Base-by-base conservation (phyloP, 176 grass and related monocot species). In the Carex pumila region DNA sequence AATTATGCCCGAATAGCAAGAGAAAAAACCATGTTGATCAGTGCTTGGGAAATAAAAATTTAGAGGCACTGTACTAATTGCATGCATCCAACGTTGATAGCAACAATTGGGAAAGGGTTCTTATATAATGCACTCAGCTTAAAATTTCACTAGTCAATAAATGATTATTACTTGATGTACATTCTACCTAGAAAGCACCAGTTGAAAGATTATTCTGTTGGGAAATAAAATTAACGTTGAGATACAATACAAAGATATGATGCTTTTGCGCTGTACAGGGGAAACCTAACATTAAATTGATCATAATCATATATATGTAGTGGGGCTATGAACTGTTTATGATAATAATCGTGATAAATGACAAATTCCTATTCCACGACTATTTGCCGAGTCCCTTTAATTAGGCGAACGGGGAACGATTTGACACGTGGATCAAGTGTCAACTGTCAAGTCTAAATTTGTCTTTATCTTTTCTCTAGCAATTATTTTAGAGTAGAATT, bases 261-360 rank as follows among this genome's bases (percentile, higher is more conserved):
- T 82, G 61, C 32, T 66, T 65, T 31, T 45, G 79, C 79, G 54
- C 17, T 81, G 56, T 81, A 29, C n/a, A 65, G 64, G 41, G 61
- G 36, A 61, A 76, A 65, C 59, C 59, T 39, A 64, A 66, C 47
- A 75, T 11, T 29, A 18, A 81, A 34, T 65, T 81, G 59, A 81
- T 18, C 43, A 29, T n/a, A n/a, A n/a, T n/a, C n/a, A n/a, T n/a
- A n/a, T n/a, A n/a, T 61, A 17, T 60, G 6, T 43, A 81, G 56
- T 65, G 79, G 58, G 79, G 7, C 13, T 49, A 21, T 82, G 37
- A 82, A 65, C 22, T 65, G 32, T 41, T 61, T 21, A 22, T 82
- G 19, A 25, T 82, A 53, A 67, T 52, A 30, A 7, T 52, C 34
- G 18, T 32, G 13, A 82, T 25, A 59, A 39, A 8, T 49, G 22